Base-by-base conservation (phyloP, 2,329 filamentous ascomycete genomes). In the Alternaria atra region DNA sequence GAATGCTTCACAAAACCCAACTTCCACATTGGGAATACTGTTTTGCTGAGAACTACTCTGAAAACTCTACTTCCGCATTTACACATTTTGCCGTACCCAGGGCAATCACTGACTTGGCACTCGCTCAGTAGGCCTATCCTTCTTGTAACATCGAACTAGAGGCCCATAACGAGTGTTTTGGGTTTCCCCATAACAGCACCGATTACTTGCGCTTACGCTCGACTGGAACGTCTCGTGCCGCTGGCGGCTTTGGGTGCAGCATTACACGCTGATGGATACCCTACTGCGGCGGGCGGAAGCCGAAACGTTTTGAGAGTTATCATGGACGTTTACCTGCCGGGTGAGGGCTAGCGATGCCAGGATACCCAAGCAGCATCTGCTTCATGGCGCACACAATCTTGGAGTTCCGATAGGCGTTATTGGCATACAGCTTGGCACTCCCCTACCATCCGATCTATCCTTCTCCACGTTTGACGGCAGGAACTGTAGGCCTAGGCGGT, bases 401-500 rank as follows among this genome's bases (percentile, higher is more conserved):
- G 37, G 17, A 46, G 39, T 23, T 52, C 56, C 60, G 52, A 34
- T 32, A 59, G 60, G 52, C 56, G 52, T 56, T 60, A 51, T 63
- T 53, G 57, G 47, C 37, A 51, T 27, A 39, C 12, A 27, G 10
- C 35, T 51, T 55, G 52, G 46, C 39, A 42, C 13, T 50, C 23
- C 29, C 20, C 13, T 17, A 32, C 29, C 34, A 23, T 29, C 44
- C 6, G 32, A 40, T 20, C 7, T 23, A 30, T 47, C 8, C 35
- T 34, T 32, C 37, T 59, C 51, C 50, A 23, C 20, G 15, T 55
- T 48, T 47, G 29, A 44, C 13, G 44, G 32, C 55, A 30, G 35
- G 57, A 60, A 60, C 52, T 37, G 17, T 48, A 46, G 52, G 52
- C 35, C 43, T 35, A 20, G 44, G 54, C 35, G 37, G 34, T 17